Percentiles rank a stretch among this genome's conserved stretches.
Conservation (phyloP, 768 basidiomycete species). For the Leccinum subgranulosum region DNA sequence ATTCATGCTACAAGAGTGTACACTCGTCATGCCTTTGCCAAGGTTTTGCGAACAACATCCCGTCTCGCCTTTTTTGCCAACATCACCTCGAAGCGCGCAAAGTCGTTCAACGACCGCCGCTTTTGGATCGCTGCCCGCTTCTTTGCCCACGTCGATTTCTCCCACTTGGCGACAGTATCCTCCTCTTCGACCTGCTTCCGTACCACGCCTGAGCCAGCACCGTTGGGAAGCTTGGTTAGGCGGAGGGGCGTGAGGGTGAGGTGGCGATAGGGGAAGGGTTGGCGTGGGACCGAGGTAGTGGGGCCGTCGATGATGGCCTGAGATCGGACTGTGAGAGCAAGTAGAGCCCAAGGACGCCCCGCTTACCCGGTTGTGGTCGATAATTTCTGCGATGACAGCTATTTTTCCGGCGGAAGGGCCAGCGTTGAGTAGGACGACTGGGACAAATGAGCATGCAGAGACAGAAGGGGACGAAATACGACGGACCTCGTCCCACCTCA, state of each 20-base stretch:
- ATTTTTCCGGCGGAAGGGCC: constrained; percentile 86
- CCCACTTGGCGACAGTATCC: constrained; percentile 83
- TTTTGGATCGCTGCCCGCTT: constrained; percentile 72
- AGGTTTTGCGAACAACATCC: constrained; percentile 69
- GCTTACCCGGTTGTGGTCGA: constrained; percentile 94
- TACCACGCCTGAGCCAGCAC: constrained; percentile 75
- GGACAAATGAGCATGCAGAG: constrained; percentile 1
- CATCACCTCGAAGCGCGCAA: constrained; percentile 87
- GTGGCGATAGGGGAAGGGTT: constrained; percentile 88
- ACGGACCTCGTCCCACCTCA: constrained; percentile 89
- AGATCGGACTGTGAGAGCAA: background rate
- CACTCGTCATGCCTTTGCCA: constrained; percentile 44
- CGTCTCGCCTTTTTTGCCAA: constrained; percentile 85
- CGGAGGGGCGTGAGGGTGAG: constrained; percentile 85
- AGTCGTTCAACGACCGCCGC: constrained; percentile 81
- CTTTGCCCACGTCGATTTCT: constrained; percentile 83
- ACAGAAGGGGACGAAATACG: background rate
- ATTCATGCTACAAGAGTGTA: background rate
- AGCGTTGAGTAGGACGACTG: constrained; percentile 87
- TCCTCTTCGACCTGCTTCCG: constrained; percentile 89
- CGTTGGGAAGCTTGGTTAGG: constrained; percentile 83
- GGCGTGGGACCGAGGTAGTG: constrained; percentile 86
- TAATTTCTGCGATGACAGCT: constrained; percentile 95
- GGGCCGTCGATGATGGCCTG: constrained; percentile 98
- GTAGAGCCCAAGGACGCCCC: background rate